Conservation (phyloP, 2,329 filamentous ascomycete genomes). For the Leptographium radiaticola region DNA sequence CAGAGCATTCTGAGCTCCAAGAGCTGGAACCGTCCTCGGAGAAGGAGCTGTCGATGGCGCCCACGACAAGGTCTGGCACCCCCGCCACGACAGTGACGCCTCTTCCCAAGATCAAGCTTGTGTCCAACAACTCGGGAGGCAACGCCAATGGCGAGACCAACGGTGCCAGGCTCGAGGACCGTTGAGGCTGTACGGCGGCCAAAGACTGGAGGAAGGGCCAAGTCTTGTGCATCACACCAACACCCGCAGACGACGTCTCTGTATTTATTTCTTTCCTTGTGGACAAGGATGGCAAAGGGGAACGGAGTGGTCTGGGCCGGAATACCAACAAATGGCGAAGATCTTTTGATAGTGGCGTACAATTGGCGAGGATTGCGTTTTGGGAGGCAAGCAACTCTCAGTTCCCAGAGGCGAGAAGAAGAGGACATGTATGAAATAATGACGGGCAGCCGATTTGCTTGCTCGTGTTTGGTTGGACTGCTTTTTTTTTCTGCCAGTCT, state of each 20-base stretch:
- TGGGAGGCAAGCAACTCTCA: neutral
- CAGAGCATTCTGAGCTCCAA: constrained; percentile 14
- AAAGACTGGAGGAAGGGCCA: neutral
- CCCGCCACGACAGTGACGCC: constrained; percentile 8
- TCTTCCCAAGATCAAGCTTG: constrained; percentile 14
- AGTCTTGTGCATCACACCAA: neutral
- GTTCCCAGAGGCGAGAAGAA: neutral
- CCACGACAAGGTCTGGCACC: constrained; percentile 20
- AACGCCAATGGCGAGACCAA: constrained; percentile 2
- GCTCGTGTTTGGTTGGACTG: neutral
- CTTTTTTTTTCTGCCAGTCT: neutral
- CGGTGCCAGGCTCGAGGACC: constrained; percentile 2
- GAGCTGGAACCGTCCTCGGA: constrained; percentile 12
- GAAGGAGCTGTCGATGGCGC: constrained; percentile 29
- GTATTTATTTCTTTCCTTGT: neutral
- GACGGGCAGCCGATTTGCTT: neutral
- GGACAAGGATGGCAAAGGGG: neutral
- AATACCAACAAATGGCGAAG: constrained; percentile 3
- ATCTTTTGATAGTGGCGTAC: neutral
- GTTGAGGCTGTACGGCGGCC: neutral
- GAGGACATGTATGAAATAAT: neutral
- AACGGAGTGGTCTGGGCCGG: neutral
- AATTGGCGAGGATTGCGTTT: neutral
- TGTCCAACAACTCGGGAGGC: constrained; percentile 11
- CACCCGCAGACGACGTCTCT: neutral